Percentiles rank a stretch among this genome's conserved stretches.
Evolutionary conservation across 164 flowering plant genomes (phyloP).

Genomic region (Chloranthus sessilifolius): DNA sequence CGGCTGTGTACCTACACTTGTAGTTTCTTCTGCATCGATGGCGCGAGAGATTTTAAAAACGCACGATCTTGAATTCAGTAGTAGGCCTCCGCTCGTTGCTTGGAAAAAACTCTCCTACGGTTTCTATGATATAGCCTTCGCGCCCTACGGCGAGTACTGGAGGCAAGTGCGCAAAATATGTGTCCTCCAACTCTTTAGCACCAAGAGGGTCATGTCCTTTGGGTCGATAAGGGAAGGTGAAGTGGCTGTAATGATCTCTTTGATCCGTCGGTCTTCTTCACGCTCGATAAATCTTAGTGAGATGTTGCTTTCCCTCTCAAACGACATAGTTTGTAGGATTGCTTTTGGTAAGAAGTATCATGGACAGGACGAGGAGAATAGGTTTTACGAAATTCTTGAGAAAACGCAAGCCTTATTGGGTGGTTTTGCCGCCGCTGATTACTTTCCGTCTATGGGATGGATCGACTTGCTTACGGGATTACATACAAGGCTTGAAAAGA

Average conservation of each 20-base stretch:
- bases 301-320: not conserved
- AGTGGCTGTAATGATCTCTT: not conserved
- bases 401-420: not conserved
- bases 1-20: not conserved
- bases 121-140: constrained; percentile 1
- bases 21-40: constrained; percentile 2
- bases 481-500: not conserved
- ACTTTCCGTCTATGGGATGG: constrained; percentile 6
- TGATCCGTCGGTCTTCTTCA: not conserved
- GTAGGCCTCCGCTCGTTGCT: constrained; percentile 1
- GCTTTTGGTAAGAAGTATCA: constrained; percentile 1
- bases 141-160: constrained; percentile 9
- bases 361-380: not conserved
- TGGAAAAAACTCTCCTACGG: not conserved
- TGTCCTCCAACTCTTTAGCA: constrained; percentile 1
- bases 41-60: constrained; percentile 7
- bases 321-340: constrained; percentile 2
- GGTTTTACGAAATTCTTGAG: not conserved
- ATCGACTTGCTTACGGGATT: not conserved
- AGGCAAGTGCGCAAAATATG: constrained; percentile 3
- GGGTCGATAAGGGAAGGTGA: not conserved
- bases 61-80: not conserved
- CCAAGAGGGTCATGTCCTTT: constrained; percentile 7
- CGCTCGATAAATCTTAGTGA: not conserved
- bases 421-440: not conserved